Conservation (phyloP, 176 grass and related monocot species). For the Musa acuminata region DNA sequence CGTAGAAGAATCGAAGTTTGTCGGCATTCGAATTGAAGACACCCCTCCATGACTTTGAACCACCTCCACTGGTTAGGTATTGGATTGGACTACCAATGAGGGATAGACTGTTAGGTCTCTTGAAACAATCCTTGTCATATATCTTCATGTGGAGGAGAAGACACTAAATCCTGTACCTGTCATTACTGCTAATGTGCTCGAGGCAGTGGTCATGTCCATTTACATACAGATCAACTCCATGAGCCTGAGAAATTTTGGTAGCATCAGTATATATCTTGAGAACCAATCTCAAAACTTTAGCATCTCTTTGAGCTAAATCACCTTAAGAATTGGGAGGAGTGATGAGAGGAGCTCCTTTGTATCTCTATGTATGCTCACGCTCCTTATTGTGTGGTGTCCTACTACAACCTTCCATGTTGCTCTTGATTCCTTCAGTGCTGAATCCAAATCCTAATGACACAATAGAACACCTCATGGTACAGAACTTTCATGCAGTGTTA, state of each 20-base stretch:
- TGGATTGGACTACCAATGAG: constrained; percentile 34
- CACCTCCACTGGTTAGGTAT: constrained; percentile 67
- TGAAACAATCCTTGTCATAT: not conserved
- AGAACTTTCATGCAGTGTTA: not conserved
- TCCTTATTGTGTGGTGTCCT: constrained; percentile 60
- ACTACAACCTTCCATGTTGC: constrained; percentile 67
- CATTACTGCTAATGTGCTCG: constrained; percentile 60
- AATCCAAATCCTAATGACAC: constrained; percentile 33
- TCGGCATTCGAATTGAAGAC: constrained; percentile 38
- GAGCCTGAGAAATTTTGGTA: constrained; percentile 23
- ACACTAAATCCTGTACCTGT: constrained; percentile 36
- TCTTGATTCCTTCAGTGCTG: constrained; percentile 30
- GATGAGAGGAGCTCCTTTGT: constrained; percentile 41
- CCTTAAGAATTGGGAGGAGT: constrained; percentile 53
- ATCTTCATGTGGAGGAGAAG: not conserved
- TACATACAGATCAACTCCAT: constrained; percentile 49
- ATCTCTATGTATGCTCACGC: constrained; percentile 48
- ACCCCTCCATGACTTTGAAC: constrained; percentile 74
- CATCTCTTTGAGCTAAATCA: constrained; percentile 3
- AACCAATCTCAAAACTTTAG: not conserved
- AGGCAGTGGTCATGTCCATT: constrained; percentile 81
- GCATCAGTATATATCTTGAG: not conserved
- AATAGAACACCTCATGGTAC: not conserved
- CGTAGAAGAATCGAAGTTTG: constrained; percentile 66
- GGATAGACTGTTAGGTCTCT: not conserved